Conservation (phyloP, 2,329 filamentous ascomycete genomes). For the Dactylellina parvicollis region DNA sequence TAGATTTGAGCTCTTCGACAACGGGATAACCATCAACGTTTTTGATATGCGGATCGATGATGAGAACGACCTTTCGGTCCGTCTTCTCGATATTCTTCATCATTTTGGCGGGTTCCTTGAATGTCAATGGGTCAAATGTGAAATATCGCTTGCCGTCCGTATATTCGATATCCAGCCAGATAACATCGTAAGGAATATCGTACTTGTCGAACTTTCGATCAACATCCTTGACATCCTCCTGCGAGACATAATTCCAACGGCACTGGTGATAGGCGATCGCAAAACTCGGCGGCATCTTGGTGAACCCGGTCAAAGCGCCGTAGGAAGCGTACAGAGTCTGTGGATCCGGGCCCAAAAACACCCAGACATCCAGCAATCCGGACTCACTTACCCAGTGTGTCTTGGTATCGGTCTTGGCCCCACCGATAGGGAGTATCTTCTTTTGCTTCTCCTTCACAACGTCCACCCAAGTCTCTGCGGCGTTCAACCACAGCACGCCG, state of each 20-base stretch:
- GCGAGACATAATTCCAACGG: slow-evolving; percentile 97
- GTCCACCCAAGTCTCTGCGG: slow-evolving; percentile 96
- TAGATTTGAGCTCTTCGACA: slow-evolving; percentile 81
- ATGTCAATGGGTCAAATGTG: slow-evolving; percentile 91
- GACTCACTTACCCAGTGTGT: slow-evolving; percentile 98
- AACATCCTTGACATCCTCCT: slow-evolving; percentile 96
- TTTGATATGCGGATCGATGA: slow-evolving; percentile 98
- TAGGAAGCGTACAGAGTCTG: slow-evolving; percentile 83
- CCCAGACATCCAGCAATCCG: slow-evolving; percentile 88
- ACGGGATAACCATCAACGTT: slow-evolving; percentile 79
- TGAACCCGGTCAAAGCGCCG: slow-evolving; percentile 88
- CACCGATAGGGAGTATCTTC: slow-evolving; percentile 76
- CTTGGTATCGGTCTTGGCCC: slow-evolving; percentile 76
- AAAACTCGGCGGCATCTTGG: slow-evolving; percentile 90
- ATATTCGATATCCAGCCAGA: slow-evolving; percentile 99
- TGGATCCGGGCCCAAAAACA: slow-evolving; percentile 90
- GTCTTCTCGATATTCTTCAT: slow-evolving; percentile 84
- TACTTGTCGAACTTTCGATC: slow-evolving; percentile 95
- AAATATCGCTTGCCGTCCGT: slow-evolving; percentile 98
- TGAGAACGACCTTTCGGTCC: slow-evolving; percentile 74
- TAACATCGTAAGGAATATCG: slow-evolving; percentile 96
- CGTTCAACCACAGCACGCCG: slow-evolving; percentile 97
- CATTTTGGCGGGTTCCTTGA: slow-evolving; percentile 86
- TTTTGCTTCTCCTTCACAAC: slow-evolving; percentile 81
- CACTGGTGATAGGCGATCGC: slow-evolving; percentile 95